Evolutionary conservation across 352 stramenopile species (phyloP).

Genomic region (Aphanomyces stellatus): DNA sequence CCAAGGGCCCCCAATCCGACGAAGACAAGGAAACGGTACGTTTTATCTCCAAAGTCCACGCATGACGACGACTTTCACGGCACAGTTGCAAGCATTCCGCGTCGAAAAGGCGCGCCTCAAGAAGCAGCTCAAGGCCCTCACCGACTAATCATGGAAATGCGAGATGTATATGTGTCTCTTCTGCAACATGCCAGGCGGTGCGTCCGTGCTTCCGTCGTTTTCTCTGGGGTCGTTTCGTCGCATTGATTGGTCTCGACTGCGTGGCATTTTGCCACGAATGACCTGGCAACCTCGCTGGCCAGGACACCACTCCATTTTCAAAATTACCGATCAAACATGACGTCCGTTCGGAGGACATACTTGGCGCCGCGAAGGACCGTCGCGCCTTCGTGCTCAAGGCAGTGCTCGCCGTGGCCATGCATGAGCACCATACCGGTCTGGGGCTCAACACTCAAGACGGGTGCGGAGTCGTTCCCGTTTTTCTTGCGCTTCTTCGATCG

Average conservation of each 20-base stretch:
- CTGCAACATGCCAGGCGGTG: no score
- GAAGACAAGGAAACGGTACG: conserved; percentile 77
- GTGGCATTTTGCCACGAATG: no score
- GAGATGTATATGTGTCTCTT: no score
- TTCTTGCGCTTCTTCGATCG: conserved; percentile 22
- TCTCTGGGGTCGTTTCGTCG: no score
- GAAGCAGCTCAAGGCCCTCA: conserved; percentile 56
- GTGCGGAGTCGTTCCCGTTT: conserved; percentile 25
- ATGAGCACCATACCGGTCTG: conserved; percentile 62
- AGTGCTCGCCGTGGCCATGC: conserved; percentile 64
- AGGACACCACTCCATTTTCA: no score
- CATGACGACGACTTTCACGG: neutral
- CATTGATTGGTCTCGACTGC: no score
- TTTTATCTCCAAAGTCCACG: neutral
- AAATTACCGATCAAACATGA: conserved; percentile 41
- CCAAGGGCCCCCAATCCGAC: conserved; percentile 30
- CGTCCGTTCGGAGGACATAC: conserved; percentile 66
- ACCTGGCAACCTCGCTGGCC: no score
- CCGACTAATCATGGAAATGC: neutral
- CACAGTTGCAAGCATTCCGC: conserved; percentile 72
- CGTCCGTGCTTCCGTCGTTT: no score
- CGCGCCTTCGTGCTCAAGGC: conserved; percentile 67
- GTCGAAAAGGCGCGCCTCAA: conserved; percentile 79
- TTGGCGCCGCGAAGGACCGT: conserved; percentile 51
- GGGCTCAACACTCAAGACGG: conserved; percentile 44